Conservation (phyloP, 2,329 filamentous ascomycete genomes). For the Myotisia sp. region DNA sequence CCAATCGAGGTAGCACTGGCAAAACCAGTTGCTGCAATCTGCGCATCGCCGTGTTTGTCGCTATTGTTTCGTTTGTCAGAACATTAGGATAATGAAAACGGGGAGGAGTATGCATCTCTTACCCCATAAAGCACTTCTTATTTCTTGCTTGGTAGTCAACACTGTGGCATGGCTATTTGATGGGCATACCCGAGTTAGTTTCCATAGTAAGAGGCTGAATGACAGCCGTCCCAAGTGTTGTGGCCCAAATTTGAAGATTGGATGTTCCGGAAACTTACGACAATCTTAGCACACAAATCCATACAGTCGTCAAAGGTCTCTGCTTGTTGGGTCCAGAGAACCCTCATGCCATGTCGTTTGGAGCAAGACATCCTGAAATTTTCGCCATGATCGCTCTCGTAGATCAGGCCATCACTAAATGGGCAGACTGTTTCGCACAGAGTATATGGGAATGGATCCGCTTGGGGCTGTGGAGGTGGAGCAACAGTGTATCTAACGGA, state of each 20-base stretch:
- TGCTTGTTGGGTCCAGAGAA: slow-evolving; percentile 2
- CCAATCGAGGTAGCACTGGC: slow-evolving; percentile 4
- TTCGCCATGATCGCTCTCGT: slow-evolving; percentile 2
- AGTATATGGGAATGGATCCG: background rate
- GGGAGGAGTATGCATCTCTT: background rate
- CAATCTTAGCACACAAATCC: slow-evolving; percentile 2
- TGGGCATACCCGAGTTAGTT: background rate
- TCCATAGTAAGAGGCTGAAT: background rate
- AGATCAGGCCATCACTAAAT: slow-evolving; percentile 2
- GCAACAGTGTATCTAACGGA: background rate
- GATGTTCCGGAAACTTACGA: background rate
- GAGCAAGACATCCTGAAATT: slow-evolving; percentile 3
- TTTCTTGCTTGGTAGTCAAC: slow-evolving; percentile 5
- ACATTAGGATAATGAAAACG: background rate
- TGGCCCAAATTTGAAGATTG: background rate
- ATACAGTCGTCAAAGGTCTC: slow-evolving; percentile 4
- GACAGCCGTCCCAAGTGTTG: background rate
- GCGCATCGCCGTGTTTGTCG: background rate
- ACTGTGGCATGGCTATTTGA: slow-evolving; percentile 5
- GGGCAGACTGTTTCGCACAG: slow-evolving; percentile 3
- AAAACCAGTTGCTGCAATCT: background rate
- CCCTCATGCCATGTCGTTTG: slow-evolving; percentile 4
- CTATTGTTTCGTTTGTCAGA: background rate
- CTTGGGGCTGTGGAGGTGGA: background rate
- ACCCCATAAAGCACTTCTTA: slow-evolving; percentile 4